Conservation (phyloP, 1,284 basidiomycete species). For the Coriolopsis trogii region DNA sequence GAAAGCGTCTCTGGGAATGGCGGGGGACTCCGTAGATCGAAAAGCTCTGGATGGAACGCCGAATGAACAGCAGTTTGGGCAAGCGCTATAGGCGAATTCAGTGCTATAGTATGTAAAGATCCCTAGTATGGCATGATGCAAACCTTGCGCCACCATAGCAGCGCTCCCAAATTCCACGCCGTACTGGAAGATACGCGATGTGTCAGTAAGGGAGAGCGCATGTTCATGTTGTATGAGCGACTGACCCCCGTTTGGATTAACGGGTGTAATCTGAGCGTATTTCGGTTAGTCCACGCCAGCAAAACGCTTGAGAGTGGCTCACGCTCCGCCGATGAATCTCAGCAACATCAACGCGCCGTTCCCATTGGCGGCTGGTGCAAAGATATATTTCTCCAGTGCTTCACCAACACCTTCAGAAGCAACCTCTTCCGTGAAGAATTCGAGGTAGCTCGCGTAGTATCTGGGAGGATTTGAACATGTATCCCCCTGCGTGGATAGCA, state of each 20-base stretch:
- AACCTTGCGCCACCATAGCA: slow-evolving; percentile 57
- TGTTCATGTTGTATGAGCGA: slow-evolving; percentile 9
- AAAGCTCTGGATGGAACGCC: slow-evolving; percentile 38
- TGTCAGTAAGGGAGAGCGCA: neutral
- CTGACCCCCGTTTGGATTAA: slow-evolving; percentile 67
- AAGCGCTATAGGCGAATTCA: slow-evolving; percentile 41
- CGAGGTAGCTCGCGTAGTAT: slow-evolving; percentile 55
- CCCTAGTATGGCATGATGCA: slow-evolving; percentile 5
- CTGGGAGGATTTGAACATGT: slow-evolving; percentile 29
- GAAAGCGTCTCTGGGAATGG: neutral
- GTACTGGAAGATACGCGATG: slow-evolving; percentile 40
- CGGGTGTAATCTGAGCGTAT: slow-evolving; percentile 50
- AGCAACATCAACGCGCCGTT: slow-evolving; percentile 55
- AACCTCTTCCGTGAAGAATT: slow-evolving; percentile 59
- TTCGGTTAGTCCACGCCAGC: neutral
- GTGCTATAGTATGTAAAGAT: too few species aligned
- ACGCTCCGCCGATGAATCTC: slow-evolving; percentile 60
- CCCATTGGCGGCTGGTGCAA: slow-evolving; percentile 50
- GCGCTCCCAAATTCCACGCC: slow-evolving; percentile 63
- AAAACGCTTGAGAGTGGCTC: neutral
- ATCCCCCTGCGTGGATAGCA: neutral
- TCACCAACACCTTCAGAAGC: slow-evolving; percentile 43
- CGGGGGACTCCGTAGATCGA: slow-evolving; percentile 27
- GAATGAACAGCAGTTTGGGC: slow-evolving; percentile 57
- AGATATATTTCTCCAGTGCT: slow-evolving; percentile 57